Conservation (phyloP, 1,284 basidiomycete genomes). For the Violaceomyces palustris region DNA sequence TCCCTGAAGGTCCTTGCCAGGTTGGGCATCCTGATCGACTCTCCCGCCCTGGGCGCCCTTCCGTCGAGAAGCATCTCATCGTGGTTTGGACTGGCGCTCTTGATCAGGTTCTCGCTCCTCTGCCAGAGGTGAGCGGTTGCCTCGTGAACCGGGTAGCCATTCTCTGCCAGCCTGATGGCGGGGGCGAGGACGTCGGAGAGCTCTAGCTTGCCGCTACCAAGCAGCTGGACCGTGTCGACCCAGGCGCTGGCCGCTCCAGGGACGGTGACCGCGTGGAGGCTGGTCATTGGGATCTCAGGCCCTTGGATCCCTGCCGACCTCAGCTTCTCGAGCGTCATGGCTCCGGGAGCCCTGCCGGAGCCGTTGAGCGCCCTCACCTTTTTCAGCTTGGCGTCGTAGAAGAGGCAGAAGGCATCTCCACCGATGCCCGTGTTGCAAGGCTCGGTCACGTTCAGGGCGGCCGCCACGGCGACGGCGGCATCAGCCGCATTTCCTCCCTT, state of each 20-base stretch:
- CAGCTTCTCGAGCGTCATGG: constrained; percentile 68
- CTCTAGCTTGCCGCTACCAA: constrained; percentile 76
- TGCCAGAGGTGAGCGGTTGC: constrained; percentile 60
- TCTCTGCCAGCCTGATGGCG: constrained; percentile 51
- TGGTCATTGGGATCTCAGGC: constrained; percentile 51
- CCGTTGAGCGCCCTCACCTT: constrained; percentile 78
- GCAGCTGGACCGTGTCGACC: constrained; percentile 76
- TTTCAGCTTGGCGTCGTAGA: constrained; percentile 76
- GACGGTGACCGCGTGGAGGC: constrained; percentile 81
- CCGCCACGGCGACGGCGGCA: constrained; percentile 66
- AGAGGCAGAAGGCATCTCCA: constrained; percentile 84
- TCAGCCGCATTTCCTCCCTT: constrained; percentile 81
- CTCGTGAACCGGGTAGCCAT: constrained; percentile 46
- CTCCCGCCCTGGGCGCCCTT: constrained; percentile 61
- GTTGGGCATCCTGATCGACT: constrained; percentile 59
- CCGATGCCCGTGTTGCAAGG: constrained; percentile 56
- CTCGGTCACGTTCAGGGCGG: constrained; percentile 68
- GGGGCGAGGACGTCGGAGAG: constrained; percentile 80
- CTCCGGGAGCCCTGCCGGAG: constrained; percentile 70
- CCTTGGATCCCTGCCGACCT: constrained; percentile 68
- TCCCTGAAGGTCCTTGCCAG: constrained; percentile 78
- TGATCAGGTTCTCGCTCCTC: constrained; percentile 67
- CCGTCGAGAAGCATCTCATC: constrained; percentile 74
- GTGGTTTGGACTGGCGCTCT: constrained; percentile 73
- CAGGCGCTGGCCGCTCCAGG: constrained; percentile 90